Evolutionary conservation across 352 stramenopile species (phyloP).

Genomic region (Thalassiosira mediterranea): DNA sequence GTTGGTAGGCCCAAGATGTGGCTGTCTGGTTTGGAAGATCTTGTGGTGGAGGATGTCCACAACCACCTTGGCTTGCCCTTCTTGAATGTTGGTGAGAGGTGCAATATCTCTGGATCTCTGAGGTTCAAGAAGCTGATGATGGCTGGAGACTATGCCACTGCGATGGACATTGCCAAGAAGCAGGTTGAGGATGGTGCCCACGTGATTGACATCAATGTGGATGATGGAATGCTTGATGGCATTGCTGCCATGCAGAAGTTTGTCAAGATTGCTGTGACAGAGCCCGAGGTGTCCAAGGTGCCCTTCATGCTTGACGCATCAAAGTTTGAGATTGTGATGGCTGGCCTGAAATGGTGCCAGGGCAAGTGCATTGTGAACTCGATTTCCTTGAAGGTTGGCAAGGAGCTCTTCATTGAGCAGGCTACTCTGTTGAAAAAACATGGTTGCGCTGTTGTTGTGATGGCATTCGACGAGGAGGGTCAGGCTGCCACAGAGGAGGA

Average conservation of each 20-base stretch:
- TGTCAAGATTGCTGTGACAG: conserved; percentile 95
- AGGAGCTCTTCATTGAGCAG: conserved; percentile 94
- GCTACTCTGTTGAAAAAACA: conserved; percentile 94
- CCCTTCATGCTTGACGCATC: conserved; percentile 98
- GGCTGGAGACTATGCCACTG: conserved; percentile 91
- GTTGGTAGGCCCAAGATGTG: conserved; percentile 92
- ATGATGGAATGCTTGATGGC: conserved; percentile 96
- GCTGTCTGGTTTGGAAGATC: conserved; percentile 93
- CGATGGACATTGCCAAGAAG: conserved; percentile 95
- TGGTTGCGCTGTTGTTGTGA: conserved; percentile 94
- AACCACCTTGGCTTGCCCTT: conserved; percentile 90
- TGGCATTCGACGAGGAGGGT: conserved; percentile 97
- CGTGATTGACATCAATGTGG: conserved; percentile 98
- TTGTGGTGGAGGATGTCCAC: conserved; percentile 91
- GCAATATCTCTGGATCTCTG: conserved; percentile 94
- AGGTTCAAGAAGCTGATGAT: conserved; percentile 96
- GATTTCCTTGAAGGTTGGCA: conserved; percentile 96
- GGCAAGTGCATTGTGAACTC: conserved; percentile 97
- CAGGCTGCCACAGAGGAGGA: conserved; percentile 93
- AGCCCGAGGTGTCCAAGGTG: conserved; percentile 94
- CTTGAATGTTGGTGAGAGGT: conserved; percentile 95
- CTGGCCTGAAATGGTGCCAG: conserved; percentile 97
- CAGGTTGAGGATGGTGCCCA: conserved; percentile 96
- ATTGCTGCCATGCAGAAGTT: conserved; percentile 96
- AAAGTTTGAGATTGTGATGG: conserved; percentile 97